These are phyloP conservation scores for Apiotrichum brassicae DNA, from an alignment of 1,284 basidiomycete genomes.

Conservation along the genomic window DNA sequence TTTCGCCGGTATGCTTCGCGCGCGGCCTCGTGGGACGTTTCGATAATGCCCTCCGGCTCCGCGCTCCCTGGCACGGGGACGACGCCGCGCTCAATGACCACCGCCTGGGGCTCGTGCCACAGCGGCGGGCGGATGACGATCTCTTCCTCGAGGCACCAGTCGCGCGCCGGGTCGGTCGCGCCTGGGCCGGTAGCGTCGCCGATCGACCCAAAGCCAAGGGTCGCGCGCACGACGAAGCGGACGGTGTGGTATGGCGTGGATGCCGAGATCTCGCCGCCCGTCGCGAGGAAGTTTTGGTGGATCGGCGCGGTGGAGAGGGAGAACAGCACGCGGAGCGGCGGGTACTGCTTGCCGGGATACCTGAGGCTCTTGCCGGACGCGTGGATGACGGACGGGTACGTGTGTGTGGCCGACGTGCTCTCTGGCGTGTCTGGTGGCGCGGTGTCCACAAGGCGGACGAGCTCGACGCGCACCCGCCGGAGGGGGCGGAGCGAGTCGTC, in stretches of 20 bases:
- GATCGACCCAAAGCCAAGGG: constrained; percentile 35
- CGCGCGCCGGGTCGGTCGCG: constrained; percentile 4
- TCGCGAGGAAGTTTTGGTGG: constrained; percentile 19
- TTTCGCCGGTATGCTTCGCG: constrained; percentile 44
- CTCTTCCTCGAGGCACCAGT: constrained; percentile 30
- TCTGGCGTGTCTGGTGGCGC: neutral
- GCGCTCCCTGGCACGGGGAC: constrained; percentile 13
- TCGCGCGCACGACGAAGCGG: constrained; percentile 36
- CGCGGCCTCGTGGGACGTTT: constrained; percentile 23
- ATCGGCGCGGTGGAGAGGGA: constrained; percentile 35
- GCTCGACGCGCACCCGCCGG: constrained; percentile 39
- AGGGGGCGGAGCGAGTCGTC: constrained; percentile 31
- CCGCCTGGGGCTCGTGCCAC: constrained; percentile 33
- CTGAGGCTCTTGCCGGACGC: constrained; percentile 43
- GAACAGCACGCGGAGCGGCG: constrained; percentile 43
- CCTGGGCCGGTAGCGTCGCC: constrained; percentile 11
- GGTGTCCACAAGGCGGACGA: constrained; percentile 28
- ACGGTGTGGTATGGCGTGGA: constrained; percentile 34
- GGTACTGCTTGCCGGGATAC: constrained; percentile 35
- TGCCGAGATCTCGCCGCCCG: constrained; percentile 39
- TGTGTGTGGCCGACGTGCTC: constrained; percentile 8
- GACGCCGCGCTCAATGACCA: constrained; percentile 29
- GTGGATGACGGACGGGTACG: constrained; percentile 21
- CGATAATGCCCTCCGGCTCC: neutral
- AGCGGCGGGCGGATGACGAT: constrained; percentile 28